Percentiles rank a stretch among this genome's conserved stretches.
Conservation (phyloP, 2,329 filamentous ascomycete species). For the Phialocephala sp. region DNA sequence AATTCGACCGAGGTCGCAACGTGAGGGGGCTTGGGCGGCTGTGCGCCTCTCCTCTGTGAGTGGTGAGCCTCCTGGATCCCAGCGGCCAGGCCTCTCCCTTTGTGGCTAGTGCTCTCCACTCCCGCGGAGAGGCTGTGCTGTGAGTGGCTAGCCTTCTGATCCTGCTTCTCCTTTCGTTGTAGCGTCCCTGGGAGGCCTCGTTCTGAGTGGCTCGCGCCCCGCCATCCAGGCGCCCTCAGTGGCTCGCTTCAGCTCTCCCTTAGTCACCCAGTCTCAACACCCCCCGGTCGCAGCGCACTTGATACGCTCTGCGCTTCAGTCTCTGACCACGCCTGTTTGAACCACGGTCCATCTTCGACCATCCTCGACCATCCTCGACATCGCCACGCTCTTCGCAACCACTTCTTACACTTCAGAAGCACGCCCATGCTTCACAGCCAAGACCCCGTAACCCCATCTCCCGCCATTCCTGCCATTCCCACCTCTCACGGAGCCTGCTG, state of each 20-base stretch:
- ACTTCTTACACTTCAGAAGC: slow-evolving; percentile 10
- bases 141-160: not conserved
- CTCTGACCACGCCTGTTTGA: slow-evolving; percentile 13
- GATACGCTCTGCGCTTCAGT: slow-evolving; percentile 20
- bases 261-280: not conserved
- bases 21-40: not conserved
- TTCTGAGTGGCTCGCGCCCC: not conserved
- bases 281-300: slow-evolving; percentile 7
- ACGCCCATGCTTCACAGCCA: slow-evolving; percentile 18
- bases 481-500: slow-evolving; percentile 14
- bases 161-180: not conserved
- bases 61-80: no score
- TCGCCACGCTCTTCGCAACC: slow-evolving; percentile 10
- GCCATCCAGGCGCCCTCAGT: not conserved
- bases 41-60: not conserved
- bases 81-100: no score
- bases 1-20: not conserved
- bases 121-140: not conserved
- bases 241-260: not conserved
- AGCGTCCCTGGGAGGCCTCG: no score
- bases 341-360: not conserved
- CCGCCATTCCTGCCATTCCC: not conserved
- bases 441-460: slow-evolving; percentile 15
- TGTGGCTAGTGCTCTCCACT: no score
- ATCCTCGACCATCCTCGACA: not conserved